Evolutionary conservation across 805 yeast species (phyloP), one percentile per base, ranked within the genome.

Genomic region (Suhomyces vadensis): DNA sequence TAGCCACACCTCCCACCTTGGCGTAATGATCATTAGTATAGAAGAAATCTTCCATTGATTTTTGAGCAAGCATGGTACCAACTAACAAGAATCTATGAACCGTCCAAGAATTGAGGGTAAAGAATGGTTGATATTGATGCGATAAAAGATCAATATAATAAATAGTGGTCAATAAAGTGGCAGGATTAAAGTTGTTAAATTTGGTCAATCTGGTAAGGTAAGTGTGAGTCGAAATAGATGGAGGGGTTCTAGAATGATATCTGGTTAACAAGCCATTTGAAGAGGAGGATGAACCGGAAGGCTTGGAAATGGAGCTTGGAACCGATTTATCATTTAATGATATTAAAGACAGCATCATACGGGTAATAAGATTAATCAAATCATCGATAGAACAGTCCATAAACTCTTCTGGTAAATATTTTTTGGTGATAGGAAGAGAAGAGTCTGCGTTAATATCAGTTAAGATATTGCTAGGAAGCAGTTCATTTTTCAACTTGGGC

Each of bases 1-100:
- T 69, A 35, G 88, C 88, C 4, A 90, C 85, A 48, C 99, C 98
- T 3, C 99, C 99, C 14, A 94, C 97, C 60, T 86, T 87, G 9
- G 98, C 96, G 58, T 94, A 92, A 63, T 94, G 97, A 36, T 84
- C 78, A 64, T 91, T 92, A 11, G 97, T 89, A 65, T 94, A 91
- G 64, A 94, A 92, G 20, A 91, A 85, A 66, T 92, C 99, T 64
- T 96, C 90, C 51, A 90, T 74, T 1, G 95, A 92, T 61, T 92
- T 92, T 51, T 92, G 83, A 0, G 94, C 95, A 2, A 92, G 81
- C 47, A 95, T 87, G 0, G 96, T 90, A 1, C 96, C 94, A 0
- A 96, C 91, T 31, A 92, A 73, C 42, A 92, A 65, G 57, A 90
- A 94, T 46, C 99, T 76, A 61, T 92, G 99, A 3, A 92, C 97